phyloP scores from a whole-genome alignment of 768 basidiomycete species.

The Terana coerulea region DNA sequence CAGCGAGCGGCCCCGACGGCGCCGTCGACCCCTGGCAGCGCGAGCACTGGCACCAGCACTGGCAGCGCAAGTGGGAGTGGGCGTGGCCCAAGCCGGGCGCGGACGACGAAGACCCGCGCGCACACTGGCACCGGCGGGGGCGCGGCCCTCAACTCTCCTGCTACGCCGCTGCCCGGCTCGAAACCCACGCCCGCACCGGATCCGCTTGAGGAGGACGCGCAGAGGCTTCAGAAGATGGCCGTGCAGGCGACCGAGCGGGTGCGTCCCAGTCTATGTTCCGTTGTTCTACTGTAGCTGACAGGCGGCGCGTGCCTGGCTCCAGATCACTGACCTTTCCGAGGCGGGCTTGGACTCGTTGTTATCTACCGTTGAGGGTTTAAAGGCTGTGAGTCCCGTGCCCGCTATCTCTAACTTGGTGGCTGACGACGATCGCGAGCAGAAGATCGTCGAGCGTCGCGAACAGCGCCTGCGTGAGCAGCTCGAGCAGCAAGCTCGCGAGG shows the following conservation, averaged over 20 bases:
- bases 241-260: conserved; percentile 27
- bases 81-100: conserved; percentile 36
- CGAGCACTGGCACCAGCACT: neutral
- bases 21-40: conserved; percentile 2
- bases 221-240: conserved; percentile 20
- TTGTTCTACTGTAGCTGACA: neutral
- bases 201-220: conserved; percentile 15
- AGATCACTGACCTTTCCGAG: conserved; percentile 68
- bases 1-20: neutral
- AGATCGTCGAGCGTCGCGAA: conserved; percentile 25
- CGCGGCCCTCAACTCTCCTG: conserved; percentile 54
- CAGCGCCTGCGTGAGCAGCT: conserved; percentile 23
- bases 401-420: neutral
- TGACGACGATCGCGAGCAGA: conserved; percentile 22
- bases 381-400: conserved; percentile 42
- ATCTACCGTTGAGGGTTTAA: conserved; percentile 52
- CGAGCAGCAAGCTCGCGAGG: neutral
- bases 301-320: neutral
- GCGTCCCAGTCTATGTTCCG: too few relatives aligned
- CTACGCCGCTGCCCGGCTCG: conserved; percentile 85
- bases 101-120: neutral
- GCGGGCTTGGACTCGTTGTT: conserved; percentile 61
- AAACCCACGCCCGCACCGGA: conserved; percentile 98
- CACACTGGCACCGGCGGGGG: conserved; percentile 43
- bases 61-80: neutral